These are phyloP conservation scores for Pestalotiopsis sp. DNA, from an alignment of 2,329 filamentous ascomycete species.

Conservation along the genomic window DNA sequence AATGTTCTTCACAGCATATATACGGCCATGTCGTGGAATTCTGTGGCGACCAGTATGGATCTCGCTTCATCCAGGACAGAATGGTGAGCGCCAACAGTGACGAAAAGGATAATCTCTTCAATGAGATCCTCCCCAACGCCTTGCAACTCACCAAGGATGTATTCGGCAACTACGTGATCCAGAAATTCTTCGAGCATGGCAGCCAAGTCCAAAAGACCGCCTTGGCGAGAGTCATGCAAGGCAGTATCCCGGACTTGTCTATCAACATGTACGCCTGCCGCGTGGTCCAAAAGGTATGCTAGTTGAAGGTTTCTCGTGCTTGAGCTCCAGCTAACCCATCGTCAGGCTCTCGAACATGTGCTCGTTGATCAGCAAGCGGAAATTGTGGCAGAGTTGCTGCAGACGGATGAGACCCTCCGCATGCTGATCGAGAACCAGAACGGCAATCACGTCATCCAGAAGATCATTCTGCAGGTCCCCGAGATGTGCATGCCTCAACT, in stretches of 20 bases:
- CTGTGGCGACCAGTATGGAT: constrained; percentile 93
- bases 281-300: constrained; percentile 84
- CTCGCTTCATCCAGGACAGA: constrained; percentile 92
- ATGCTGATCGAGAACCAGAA: constrained; percentile 69
- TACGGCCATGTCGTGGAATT: constrained; percentile 90
- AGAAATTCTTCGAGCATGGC: constrained; percentile 96
- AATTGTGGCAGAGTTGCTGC: constrained; percentile 81
- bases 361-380: constrained; percentile 88
- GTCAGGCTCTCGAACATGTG: constrained; percentile 84
- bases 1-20: constrained; percentile 62
- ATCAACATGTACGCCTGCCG: constrained; percentile 91
- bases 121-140: constrained; percentile 82
- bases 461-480: constrained; percentile 82
- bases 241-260: constrained; percentile 78
- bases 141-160: constrained; percentile 93
- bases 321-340: background rate
- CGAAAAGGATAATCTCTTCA: constrained; percentile 89
- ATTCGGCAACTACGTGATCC: constrained; percentile 97
- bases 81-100: constrained; percentile 92
- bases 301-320: background rate
- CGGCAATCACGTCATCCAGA: constrained; percentile 96
- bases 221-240: constrained; percentile 84
- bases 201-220: constrained; percentile 91
- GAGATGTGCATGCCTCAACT: constrained; percentile 82
- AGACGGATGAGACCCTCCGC: constrained; percentile 75